Evolutionary conservation across 108 stramenopile genomes (phyloP), one percentile per base, ranked within the genome.

Genomic region (Asterionellopsis glacialis): DNA sequence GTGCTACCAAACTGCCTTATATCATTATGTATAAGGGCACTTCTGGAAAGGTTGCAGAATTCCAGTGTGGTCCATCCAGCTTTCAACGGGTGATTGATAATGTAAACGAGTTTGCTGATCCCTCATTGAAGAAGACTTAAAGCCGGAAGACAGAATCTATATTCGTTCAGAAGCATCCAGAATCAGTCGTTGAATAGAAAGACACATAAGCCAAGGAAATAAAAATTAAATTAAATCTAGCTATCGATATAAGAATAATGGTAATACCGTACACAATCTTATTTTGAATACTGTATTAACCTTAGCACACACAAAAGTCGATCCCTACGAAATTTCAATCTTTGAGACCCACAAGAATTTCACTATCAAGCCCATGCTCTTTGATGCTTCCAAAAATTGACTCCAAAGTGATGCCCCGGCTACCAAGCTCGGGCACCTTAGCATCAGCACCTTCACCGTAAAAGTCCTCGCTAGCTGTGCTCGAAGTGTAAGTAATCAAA

Each of bases 401-500:
- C 23, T 76, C 79, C 25, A 92, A 64, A 18, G 70, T 83, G 14
- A 92, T 87, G 16, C 57, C 52, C 27, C 67, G 68, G 49, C 75
- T 80, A 52, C 72, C 80, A n/a, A 93, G 66, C 33, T 93, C 85
- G 1, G 87, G 88, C 0, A 93, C 80, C 57, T 84, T 88, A 13
- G 88, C 92, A 63, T 84, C 83, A 38, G 80, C 79, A 14, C 92
- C 91, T 19, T 81, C 59, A 3, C 67, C 84, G 75, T 90, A 93
- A 61, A 93, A 93, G 58, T 93, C 87, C 58, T 82, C 84, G 18
- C 59, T 56, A 15, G 78, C 81, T 15, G 92, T 93, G 24, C 82
- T 76, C n/a, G 65, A 60, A 22, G 92, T 93, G 63, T 93, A 93
- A 15, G 92, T 93, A 39, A 95, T 82, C 26, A 95, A 42, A 54